phyloP scores from a whole-genome alignment of 306 rosid genomes.

The Cucurbita ficifolia region DNA sequence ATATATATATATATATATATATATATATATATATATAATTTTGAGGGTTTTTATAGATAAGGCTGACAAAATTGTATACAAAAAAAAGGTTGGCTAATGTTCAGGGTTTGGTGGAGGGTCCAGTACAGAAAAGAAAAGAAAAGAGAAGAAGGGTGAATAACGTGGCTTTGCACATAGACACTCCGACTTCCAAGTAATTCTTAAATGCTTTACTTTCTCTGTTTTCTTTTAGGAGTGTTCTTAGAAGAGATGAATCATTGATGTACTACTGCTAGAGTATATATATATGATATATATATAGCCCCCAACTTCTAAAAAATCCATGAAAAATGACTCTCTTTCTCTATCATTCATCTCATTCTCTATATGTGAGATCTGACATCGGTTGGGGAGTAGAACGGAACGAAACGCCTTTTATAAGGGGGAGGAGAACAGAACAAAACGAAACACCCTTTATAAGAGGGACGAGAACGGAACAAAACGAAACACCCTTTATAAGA shows the following conservation, averaged over 20 bases:
- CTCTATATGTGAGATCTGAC: too few relatives aligned
- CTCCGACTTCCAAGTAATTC: not conserved
- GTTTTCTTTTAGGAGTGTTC: not conserved
- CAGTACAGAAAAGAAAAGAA: not conserved
- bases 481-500: too few relatives aligned
- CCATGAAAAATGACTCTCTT: not conserved
- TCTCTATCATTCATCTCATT: not conserved
- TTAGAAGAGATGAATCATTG: not conserved
- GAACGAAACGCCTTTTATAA: too few relatives aligned
- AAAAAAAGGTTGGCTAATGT: constrained; percentile 1
- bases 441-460: too few relatives aligned
- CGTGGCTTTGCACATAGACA: not conserved
- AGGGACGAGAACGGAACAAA: too few relatives aligned
- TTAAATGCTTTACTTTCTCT: not conserved
- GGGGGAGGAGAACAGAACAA: too few relatives aligned
- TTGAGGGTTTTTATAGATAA: not conserved
- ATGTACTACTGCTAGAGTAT: not conserved
- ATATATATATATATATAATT: not conserved
- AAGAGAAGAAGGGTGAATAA: not conserved
- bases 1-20: not conserved
- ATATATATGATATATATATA: not conserved
- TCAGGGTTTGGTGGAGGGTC: not conserved
- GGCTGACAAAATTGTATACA: constrained; percentile 7
- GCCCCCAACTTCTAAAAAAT: not conserved
- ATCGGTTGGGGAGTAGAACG: too few relatives aligned